Percentiles rank a stretch among this genome's conserved stretches.
Conservation (phyloP, 768 basidiomycete species). For the Infundibulicybe gibba region DNA sequence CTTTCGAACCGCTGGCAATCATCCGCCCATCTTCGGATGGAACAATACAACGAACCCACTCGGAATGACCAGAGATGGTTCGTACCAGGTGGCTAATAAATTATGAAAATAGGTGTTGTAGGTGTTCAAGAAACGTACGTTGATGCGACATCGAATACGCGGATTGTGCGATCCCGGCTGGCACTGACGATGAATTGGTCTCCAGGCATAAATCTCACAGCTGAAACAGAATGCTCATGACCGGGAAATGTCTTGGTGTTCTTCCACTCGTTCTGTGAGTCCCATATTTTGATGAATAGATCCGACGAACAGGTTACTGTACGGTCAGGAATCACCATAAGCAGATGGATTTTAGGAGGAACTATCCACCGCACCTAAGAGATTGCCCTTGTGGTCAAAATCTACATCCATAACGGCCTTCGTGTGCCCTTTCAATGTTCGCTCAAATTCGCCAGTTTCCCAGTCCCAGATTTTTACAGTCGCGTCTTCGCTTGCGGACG, state of each 20-base stretch:
- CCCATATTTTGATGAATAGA: slow-evolving; percentile 91
- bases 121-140: slow-evolving; percentile 49
- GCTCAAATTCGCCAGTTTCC: slow-evolving; percentile 92
- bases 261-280: slow-evolving; percentile 86
- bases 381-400: slow-evolving; percentile 82
- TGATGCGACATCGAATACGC: slow-evolving; percentile 83
- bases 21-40: slow-evolving; percentile 72
- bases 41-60: slow-evolving; percentile 77
- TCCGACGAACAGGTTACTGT: slow-evolving; percentile 73
- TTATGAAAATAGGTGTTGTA: slow-evolving; percentile 3
- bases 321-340: background rate
- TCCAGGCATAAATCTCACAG: slow-evolving; percentile 80
- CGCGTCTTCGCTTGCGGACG: slow-evolving; percentile 84
- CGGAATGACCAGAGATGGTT: slow-evolving; percentile 73
- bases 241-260: slow-evolving; percentile 84
- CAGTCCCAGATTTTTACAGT: slow-evolving; percentile 96
- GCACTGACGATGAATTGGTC: slow-evolving; percentile 84
- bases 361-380: slow-evolving; percentile 54
- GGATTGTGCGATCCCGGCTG: slow-evolving; percentile 83
- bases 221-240: slow-evolving; percentile 89
- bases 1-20: slow-evolving; percentile 80
- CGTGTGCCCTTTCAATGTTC: slow-evolving; percentile 90
- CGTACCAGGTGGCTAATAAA: slow-evolving; percentile 64
- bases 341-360: background rate
- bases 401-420: slow-evolving; percentile 85